These are phyloP conservation scores for Suillus bovinus DNA, from an alignment of 768 basidiomycete genomes.

Conservation along the genomic window DNA sequence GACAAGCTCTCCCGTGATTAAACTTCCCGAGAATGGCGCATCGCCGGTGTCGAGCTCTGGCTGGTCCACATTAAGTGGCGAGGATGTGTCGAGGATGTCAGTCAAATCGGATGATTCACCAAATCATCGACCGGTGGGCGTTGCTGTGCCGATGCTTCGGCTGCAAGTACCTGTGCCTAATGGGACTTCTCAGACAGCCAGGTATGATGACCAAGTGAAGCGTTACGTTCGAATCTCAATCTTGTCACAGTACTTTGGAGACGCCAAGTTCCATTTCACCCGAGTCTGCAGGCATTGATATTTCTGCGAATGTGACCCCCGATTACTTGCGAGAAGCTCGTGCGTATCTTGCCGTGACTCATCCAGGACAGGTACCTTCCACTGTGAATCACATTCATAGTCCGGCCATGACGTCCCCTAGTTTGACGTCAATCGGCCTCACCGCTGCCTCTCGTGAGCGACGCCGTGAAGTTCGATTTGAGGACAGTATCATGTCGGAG, in stretches of 20 bases:
- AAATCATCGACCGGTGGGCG: conserved; percentile 11
- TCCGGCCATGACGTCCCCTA: conserved; percentile 26
- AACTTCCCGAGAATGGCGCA: conserved; percentile 26
- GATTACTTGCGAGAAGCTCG: conserved; percentile 34
- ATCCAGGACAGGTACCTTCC: conserved; percentile 16
- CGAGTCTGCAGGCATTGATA: conserved; percentile 32
- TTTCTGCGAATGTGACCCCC: conserved; percentile 33
- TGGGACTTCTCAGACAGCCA: conserved; percentile 15
- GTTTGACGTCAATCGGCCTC: conserved; percentile 33
- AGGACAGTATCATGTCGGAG: conserved; percentile 34
- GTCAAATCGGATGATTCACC: conserved; percentile 13
- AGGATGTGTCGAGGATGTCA: conserved; percentile 18
- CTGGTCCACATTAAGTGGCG: conserved; percentile 31
- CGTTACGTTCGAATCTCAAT: background rate
- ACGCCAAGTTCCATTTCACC: conserved; percentile 34
- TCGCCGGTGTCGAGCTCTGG: conserved; percentile 27
- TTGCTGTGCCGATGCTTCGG: conserved; percentile 26
- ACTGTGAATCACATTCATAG: conserved; percentile 20
- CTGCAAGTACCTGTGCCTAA: conserved; percentile 27
- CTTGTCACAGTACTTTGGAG: conserved; percentile 21
- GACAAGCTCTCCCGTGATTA: conserved; percentile 29
- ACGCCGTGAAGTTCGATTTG: conserved; percentile 35
- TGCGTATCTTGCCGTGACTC: conserved; percentile 34
- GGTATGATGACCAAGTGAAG: conserved; percentile 8
- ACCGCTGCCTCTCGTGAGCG: conserved; percentile 27